Conservation (phyloP, 768 basidiomycete species). For the Auricularia sp. region DNA sequence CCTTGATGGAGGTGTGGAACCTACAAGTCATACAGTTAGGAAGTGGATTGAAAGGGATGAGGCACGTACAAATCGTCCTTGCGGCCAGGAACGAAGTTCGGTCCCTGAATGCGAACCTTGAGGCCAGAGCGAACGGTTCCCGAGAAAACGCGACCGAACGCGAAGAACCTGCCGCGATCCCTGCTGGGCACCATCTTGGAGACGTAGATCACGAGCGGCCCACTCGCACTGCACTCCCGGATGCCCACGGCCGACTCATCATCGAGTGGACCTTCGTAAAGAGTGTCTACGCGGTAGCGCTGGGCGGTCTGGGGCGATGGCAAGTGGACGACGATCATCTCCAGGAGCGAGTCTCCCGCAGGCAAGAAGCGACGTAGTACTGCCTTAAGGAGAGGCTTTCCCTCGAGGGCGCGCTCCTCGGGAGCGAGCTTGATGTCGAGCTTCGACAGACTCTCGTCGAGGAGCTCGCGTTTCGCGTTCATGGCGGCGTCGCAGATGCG, state of each 20-base stretch:
- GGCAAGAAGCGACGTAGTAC: slow-evolving; percentile 45
- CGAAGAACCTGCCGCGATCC: slow-evolving; percentile 49
- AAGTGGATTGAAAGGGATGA: background rate
- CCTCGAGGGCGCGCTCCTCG: slow-evolving; percentile 40
- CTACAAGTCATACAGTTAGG: background rate
- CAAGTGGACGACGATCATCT: slow-evolving; percentile 46
- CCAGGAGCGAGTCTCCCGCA: slow-evolving; percentile 41
- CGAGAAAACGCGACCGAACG: slow-evolving; percentile 48
- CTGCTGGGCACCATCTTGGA: slow-evolving; percentile 40
- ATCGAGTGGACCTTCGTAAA: slow-evolving; percentile 47
- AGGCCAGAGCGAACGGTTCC: slow-evolving; percentile 41
- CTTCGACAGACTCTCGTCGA: slow-evolving; percentile 36
- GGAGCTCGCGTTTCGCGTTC: slow-evolving; percentile 43
- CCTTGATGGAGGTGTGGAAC: slow-evolving; percentile 35
- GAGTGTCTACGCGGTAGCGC: slow-evolving; percentile 41
- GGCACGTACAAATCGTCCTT: slow-evolving; percentile 39
- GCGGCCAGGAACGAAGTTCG: slow-evolving; percentile 43
- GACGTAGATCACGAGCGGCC: slow-evolving; percentile 43
- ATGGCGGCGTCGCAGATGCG: slow-evolving; percentile 41
- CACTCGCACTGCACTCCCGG: slow-evolving; percentile 43
- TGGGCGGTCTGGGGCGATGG: slow-evolving; percentile 41
- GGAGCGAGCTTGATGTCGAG: slow-evolving; percentile 36
- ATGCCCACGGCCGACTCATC: slow-evolving; percentile 45
- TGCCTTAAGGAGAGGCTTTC: slow-evolving; percentile 41
- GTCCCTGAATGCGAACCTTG: slow-evolving; percentile 46